A percentile compares a stretch with the other conserved stretches of the same genome.
phyloP scores from a whole-genome alignment of 371 early-diverging fungal species.

The Smittium mucronatum region DNA sequence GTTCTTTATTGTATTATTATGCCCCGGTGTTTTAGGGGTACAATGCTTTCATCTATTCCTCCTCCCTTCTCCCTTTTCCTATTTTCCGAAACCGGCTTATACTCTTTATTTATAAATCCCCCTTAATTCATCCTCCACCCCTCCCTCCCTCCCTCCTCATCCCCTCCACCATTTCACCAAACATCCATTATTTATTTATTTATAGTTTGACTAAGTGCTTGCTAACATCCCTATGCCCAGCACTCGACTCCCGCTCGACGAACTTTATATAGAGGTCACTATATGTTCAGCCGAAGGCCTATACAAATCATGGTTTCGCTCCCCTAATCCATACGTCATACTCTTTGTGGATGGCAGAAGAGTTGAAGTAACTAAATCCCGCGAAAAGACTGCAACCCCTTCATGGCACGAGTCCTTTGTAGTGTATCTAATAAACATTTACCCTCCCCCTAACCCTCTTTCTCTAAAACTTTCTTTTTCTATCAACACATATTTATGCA shows the following conservation, averaged over 20 bases:
- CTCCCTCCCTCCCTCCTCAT: no score
- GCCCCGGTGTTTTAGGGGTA: no score
- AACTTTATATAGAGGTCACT: background rate
- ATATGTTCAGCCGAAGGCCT: conserved; percentile 70
- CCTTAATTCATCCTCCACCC: no score
- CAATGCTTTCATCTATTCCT: no score
- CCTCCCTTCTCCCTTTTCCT: no score
- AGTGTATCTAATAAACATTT: conserved; percentile 21
- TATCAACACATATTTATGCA: no score
- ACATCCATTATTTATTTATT: no score
- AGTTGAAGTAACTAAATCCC: conserved; percentile 61
- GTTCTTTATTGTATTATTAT: no score
- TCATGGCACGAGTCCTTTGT: conserved; percentile 64
- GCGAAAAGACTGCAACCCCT: conserved; percentile 62
- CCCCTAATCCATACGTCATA: conserved; percentile 77
- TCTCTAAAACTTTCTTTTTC: background rate
- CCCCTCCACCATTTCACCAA: no score
- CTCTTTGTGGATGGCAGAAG: conserved; percentile 78
- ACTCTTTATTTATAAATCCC: no score
- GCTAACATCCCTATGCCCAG: background rate
- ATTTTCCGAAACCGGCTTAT: no score
- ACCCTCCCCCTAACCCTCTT: background rate
- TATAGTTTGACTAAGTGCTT: background rate
- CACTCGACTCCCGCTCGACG: background rate
- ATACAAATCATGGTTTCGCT: conserved; percentile 79